Evolutionary conservation across 2,329 filamentous ascomycete species (phyloP).

Genomic region (Aureobasidium uvarum): DNA sequence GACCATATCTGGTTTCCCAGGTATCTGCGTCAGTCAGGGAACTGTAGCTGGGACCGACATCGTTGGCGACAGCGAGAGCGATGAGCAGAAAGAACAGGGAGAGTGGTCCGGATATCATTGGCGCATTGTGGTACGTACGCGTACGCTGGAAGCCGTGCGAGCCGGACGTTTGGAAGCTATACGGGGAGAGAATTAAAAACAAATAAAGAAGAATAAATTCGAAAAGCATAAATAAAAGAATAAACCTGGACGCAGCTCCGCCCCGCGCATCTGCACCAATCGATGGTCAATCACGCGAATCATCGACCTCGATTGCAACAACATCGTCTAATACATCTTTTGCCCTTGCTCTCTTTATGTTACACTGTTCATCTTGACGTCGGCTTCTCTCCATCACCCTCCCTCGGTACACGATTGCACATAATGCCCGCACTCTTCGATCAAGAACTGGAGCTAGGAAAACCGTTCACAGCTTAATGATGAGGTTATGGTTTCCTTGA

Average conservation of each 20-base stretch:
- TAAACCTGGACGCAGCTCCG: not conserved
- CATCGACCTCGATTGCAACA: not conserved
- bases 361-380: no score
- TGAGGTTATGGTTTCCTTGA: no score
- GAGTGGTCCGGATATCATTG: not conserved
- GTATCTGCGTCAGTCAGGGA: not conserved
- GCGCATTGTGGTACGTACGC: constrained; percentile 4
- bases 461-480: no score
- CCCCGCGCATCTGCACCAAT: not conserved
- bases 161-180: not conserved
- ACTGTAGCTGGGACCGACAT: constrained; percentile 19
- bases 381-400: not conserved
- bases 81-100: not conserved
- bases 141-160: not conserved
- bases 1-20: constrained; percentile 11
- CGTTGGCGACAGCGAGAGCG: not conserved
- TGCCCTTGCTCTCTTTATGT: no score
- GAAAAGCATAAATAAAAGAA: not conserved
- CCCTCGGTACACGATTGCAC: not conserved
- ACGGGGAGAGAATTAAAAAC: no score
- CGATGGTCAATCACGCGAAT: not conserved
- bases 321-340: not conserved
- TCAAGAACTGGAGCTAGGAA: no score
- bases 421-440: constrained; percentile 30
- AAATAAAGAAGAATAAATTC: not conserved